These are phyloP conservation scores for Penicillium cataractarum DNA, from an alignment of 495 filamentous ascomycete genomes.

Conservation along the genomic window DNA sequence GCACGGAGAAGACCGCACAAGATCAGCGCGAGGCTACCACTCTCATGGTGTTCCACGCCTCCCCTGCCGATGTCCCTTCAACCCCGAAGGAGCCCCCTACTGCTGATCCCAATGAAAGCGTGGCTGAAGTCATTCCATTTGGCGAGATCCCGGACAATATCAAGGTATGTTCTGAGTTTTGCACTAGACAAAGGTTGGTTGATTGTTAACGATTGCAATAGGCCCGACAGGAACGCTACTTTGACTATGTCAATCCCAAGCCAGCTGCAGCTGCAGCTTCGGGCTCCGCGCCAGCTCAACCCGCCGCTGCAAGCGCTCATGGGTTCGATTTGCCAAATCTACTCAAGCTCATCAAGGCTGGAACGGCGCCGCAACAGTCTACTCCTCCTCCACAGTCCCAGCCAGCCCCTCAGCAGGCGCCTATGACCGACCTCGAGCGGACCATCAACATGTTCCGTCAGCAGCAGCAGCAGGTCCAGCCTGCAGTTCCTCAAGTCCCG, in stretches of 20 bases:
- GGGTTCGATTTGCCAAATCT: conserved; percentile 51
- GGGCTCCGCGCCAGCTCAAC: conserved; percentile 26
- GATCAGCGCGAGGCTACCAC: conserved; percentile 74
- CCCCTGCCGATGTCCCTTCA: conserved; percentile 71
- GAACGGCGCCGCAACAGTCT: conserved; percentile 35
- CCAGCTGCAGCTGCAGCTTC: conserved; percentile 27
- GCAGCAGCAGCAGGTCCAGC: conserved; percentile 46
- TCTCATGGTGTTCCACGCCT: conserved; percentile 81
- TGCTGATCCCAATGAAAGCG: conserved; percentile 41
- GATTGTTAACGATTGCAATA: conserved; percentile 23
- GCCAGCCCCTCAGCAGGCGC: conserved; percentile 25
- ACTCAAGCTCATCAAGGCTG: conserved; percentile 50
- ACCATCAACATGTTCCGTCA: conserved; percentile 51
- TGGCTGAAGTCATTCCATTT: conserved; percentile 43
- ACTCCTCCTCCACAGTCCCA: conserved; percentile 35
- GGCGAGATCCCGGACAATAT: conserved; percentile 51
- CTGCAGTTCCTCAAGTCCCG: conserved; percentile 34
- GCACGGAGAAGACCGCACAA: conserved; percentile 68
- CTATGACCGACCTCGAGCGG: conserved; percentile 43
- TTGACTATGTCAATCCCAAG: conserved; percentile 42
- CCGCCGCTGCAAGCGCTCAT: conserved; percentile 19
- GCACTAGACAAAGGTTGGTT: neutral
- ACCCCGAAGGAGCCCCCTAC: conserved; percentile 73
- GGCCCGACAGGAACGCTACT: conserved; percentile 52
- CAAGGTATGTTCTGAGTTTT: conserved; percentile 41